Base-by-base conservation (phyloP, 176 grass and related monocot species). In the Oryza nivara region DNA sequence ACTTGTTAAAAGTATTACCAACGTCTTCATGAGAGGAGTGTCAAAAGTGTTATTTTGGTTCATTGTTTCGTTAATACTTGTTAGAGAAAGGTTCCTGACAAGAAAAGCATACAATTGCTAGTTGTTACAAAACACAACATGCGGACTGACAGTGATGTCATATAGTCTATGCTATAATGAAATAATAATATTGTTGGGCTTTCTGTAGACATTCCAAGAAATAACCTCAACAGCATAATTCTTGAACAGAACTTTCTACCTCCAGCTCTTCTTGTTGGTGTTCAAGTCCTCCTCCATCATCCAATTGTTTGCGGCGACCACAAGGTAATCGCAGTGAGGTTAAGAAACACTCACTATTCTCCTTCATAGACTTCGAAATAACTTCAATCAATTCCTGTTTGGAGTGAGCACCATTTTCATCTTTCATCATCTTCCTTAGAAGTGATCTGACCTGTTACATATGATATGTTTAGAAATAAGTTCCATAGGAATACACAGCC, bases 381-480 rank as follows among this genome's bases (percentile, higher is more conserved):
- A 75, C 77, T 85, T 94, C 91, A 5, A 90, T 76, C 47, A 97
- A 79, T 49, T 92, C 65, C 66, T 65, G 1, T 78, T 86, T 97
- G 25, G 84, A 82, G 40, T 81, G 45, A 46, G 79, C 35, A 84
- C 77, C 65, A 64, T 80, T 82, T 48, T 86, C 87, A 86, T 85
- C 82, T 71, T 89, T 93, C 92, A 94, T 90, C 79, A 77, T 73
- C 83, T 86, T 89, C 75, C 90, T 97, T 81, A 97, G 64, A 70
- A 92, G 85, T 65, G 88, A 83, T 60, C 84, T 86, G 1, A 93
- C 76, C 89, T 97, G 85, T 88, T 80, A 85, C 12, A 81, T 40
- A 74, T 36, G 14, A 46, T 10, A 77, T 48, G 46, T 5, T 65
- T 26, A 17, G 68, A 68, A 65, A 68, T 82, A 89, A 44, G 67